Percentiles rank a stretch among this genome's conserved stretches.
Evolutionary conservation across 192 early-diverging fungal species (phyloP).

Genomic region (Mortierella hygrophila): DNA sequence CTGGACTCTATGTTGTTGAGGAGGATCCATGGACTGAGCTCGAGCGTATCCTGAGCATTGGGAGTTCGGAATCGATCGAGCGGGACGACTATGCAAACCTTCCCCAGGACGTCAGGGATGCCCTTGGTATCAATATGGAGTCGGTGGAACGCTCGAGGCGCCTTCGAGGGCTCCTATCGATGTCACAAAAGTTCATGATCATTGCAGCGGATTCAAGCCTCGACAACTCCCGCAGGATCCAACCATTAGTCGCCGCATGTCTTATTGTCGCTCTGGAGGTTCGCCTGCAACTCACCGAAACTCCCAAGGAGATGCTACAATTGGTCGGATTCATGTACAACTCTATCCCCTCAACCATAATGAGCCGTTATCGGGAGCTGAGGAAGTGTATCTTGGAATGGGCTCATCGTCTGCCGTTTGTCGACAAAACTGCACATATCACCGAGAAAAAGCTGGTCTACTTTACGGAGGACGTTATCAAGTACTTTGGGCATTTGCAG

Average conservation of each 20-base stretch:
- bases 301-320: slow-evolving; percentile 10
- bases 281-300: background rate
- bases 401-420: slow-evolving; percentile 34
- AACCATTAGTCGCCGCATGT: slow-evolving; percentile 26
- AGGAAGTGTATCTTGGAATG: slow-evolving; percentile 24
- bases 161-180: slow-evolving; percentile 18
- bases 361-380: slow-evolving; percentile 8
- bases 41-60: slow-evolving; percentile 22
- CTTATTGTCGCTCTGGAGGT: slow-evolving; percentile 23
- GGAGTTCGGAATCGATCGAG: slow-evolving; percentile 3
- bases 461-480: slow-evolving; percentile 31
- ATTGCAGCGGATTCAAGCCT: slow-evolving; percentile 31
- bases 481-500: slow-evolving; percentile 31
- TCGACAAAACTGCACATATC: slow-evolving; percentile 3
- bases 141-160: background rate
- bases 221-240: slow-evolving; percentile 1
- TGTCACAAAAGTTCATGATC: slow-evolving; percentile 34
- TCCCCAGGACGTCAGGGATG: slow-evolving; percentile 11
- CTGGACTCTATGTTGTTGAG: slow-evolving; percentile 1
- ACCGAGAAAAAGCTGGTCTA: slow-evolving; percentile 21
- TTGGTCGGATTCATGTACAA: slow-evolving; percentile 11
- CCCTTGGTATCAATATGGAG: background rate
- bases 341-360: background rate
- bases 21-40: slow-evolving; percentile 28
- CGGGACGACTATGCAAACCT: slow-evolving; percentile 13